These are phyloP conservation scores for Colletotrichum ledebouriae DNA, from an alignment of 2,329 filamentous ascomycete genomes.

Conservation along the genomic window DNA sequence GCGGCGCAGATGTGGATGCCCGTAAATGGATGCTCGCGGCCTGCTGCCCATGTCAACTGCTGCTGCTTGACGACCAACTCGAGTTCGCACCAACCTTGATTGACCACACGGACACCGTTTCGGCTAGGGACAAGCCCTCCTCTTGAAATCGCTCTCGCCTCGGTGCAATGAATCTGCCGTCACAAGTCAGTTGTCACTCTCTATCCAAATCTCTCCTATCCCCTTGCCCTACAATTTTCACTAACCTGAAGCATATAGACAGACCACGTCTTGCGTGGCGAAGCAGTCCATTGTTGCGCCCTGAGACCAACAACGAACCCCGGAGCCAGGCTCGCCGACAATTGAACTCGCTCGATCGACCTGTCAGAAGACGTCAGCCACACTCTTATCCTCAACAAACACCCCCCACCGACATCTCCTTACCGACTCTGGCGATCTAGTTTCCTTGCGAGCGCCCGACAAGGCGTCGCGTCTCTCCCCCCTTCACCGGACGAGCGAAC, in stretches of 20 bases:
- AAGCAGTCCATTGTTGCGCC: neutral
- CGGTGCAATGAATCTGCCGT: too few relatives aligned
- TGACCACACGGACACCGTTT: too few relatives aligned
- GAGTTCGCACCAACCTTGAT: too few relatives aligned
- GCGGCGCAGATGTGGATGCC: too few relatives aligned
- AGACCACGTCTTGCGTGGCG: neutral
- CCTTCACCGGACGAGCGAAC: neutral
- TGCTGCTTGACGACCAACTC: too few relatives aligned
- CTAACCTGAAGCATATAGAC: neutral
- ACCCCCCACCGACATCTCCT: neutral
- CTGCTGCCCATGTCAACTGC: too few relatives aligned
- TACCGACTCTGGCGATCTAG: neutral
- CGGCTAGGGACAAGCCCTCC: too few relatives aligned
- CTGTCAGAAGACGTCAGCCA: neutral
- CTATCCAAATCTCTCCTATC: neutral
- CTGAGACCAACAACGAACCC: neutral
- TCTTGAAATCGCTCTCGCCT: too few relatives aligned
- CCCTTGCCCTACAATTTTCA: neutral
- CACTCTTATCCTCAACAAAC: neutral
- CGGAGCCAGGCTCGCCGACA: neutral
- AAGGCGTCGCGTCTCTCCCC: neutral
- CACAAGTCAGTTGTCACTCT: conserved; percentile 2
- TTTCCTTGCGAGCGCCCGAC: conserved; percentile 7
- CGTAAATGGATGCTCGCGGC: too few relatives aligned
- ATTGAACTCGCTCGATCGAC: neutral